These are phyloP conservation scores for Dendrobium chrysotoxum DNA, from an alignment of 106 monocot species.

Conservation along the genomic window DNA sequence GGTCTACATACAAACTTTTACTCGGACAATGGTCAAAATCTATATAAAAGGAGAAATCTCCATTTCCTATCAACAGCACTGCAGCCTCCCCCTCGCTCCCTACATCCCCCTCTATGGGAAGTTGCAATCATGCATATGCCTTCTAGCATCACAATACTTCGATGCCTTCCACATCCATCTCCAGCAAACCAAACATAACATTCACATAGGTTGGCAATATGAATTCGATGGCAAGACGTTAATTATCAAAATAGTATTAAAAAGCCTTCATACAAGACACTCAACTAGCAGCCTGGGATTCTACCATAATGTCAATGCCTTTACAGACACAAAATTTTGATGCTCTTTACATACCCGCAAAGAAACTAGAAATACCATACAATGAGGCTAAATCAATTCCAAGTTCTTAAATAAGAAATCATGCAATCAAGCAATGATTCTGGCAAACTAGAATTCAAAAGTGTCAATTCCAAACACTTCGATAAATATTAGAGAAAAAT, in stretches of 20 bases:
- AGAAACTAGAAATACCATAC: neutral
- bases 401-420: neutral
- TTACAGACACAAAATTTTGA: neutral
- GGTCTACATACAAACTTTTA: neutral
- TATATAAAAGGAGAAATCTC: neutral
- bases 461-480: neutral
- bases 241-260: neutral
- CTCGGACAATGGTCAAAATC: neutral
- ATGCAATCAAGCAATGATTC: neutral
- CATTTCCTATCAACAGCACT: neutral
- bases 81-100: neutral
- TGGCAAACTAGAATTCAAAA: neutral
- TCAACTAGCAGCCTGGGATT: neutral
- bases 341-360: neutral
- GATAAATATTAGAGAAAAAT: neutral
- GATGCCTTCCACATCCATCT: neutral
- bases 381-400: neutral
- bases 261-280: neutral
- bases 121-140: neutral
- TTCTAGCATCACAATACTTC: neutral
- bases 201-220: neutral
- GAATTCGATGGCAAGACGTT: neutral
- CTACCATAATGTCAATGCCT: neutral
- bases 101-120: neutral
- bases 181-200: neutral